Percentiles rank a stretch among this genome's conserved stretches.
Evolutionary conservation across 768 basidiomycete species (phyloP).

Genomic region (Calocybe gangraenosa): DNA sequence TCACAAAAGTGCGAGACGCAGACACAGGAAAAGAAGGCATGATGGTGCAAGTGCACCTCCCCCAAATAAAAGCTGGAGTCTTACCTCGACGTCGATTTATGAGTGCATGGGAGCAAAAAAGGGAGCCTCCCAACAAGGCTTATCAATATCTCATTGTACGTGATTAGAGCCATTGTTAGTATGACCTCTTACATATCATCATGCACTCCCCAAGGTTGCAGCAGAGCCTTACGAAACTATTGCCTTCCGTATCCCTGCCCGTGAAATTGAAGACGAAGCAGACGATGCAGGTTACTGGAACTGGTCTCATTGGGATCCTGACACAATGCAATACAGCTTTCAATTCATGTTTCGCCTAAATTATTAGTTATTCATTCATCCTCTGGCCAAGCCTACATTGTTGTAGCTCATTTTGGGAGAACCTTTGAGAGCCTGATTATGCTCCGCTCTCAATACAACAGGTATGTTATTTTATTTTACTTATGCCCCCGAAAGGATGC

Average conservation of each 20-base stretch:
- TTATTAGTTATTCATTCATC: slow-evolving; percentile 26
- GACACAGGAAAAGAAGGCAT: slow-evolving; percentile 92
- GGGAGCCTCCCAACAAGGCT: slow-evolving; percentile 91
- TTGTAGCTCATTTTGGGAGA: too few relatives aligned
- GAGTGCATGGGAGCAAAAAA: slow-evolving; percentile 97
- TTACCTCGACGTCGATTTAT: slow-evolving; percentile 88
- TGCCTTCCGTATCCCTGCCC: slow-evolving; percentile 96
- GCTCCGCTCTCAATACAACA: too few relatives aligned
- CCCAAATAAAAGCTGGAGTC: slow-evolving; percentile 86
- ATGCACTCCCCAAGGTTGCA: too few relatives aligned
- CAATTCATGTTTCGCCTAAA: slow-evolving; percentile 90
- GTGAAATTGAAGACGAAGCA: slow-evolving; percentile 94
- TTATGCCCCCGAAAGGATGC: too few relatives aligned
- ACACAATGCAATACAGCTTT: slow-evolving; percentile 97
- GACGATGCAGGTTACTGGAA: slow-evolving; percentile 90
- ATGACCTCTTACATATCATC: too few relatives aligned
- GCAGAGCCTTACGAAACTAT: slow-evolving; percentile 99
- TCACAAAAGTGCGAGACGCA: slow-evolving; percentile 93
- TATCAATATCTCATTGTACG: slow-evolving; percentile 97
- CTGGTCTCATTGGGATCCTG: slow-evolving; percentile 99
- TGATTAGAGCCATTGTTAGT: slow-evolving; percentile 18
- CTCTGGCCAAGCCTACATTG: too few relatives aligned
- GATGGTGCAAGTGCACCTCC: slow-evolving; percentile 95
- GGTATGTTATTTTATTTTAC: too few relatives aligned
- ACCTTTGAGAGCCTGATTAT: too few relatives aligned